Conservation (phyloP, 371 early-diverging fungal genomes). For the Mucor mucedo region DNA sequence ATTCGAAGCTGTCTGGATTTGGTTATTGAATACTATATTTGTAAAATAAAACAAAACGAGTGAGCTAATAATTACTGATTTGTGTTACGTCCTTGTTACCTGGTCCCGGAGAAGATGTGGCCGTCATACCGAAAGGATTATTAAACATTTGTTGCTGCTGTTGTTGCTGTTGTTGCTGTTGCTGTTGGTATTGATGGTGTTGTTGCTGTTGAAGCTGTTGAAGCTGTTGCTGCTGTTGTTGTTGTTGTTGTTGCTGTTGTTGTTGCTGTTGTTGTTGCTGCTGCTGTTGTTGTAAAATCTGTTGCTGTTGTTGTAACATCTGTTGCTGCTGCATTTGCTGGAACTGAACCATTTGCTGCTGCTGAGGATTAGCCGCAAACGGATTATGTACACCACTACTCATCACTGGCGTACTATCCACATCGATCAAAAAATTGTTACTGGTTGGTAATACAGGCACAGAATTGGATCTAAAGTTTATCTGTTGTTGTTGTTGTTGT, state of each 20-base stretch:
- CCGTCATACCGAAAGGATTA: slow-evolving; percentile 11
- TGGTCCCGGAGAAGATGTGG: too few species aligned
- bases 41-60: background rate
- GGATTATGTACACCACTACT: slow-evolving; percentile 1
- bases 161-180: slow-evolving; percentile 14
- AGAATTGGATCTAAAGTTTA: slow-evolving; percentile 21
- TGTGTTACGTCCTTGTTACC: slow-evolving; percentile 3
- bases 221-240: slow-evolving; percentile 16
- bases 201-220: slow-evolving; percentile 21
- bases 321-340: slow-evolving; percentile 11
- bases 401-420: slow-evolving; percentile 5
- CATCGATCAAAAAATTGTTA: slow-evolving; percentile 10
- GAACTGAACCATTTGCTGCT: slow-evolving; percentile 2
- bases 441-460: slow-evolving; percentile 4
- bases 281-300: slow-evolving; percentile 17
- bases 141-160: background rate
- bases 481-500: slow-evolving; percentile 1
- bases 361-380: slow-evolving; percentile 7
- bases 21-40: background rate
- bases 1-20: slow-evolving; percentile 11
- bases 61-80: background rate
- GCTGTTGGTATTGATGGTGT: slow-evolving; percentile 9
- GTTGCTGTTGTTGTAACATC: slow-evolving; percentile 14
- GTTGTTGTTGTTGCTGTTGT: slow-evolving; percentile 23
- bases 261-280: slow-evolving; percentile 16